Evolutionary conservation across 208 protist species (phyloP).

Genomic region (Leishmania amazonensis): DNA sequence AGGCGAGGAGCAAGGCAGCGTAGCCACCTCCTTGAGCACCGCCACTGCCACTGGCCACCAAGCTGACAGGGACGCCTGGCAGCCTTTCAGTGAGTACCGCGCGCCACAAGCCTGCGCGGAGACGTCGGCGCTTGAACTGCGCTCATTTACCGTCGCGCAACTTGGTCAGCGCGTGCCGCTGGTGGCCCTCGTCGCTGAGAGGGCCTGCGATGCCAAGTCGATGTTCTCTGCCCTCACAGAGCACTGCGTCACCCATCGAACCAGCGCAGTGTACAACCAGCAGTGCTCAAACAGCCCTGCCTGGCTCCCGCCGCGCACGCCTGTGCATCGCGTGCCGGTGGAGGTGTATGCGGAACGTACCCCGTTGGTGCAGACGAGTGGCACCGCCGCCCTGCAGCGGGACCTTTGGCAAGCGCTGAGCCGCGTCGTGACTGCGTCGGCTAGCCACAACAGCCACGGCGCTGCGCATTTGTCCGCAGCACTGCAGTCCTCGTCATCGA

Average conservation of each 20-base stretch:
- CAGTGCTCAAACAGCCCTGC: not conserved
- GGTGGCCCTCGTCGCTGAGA: constrained; percentile 23
- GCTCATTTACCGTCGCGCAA: constrained; percentile 5
- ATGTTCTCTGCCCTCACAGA: not conserved
- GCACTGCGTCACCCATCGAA: not conserved
- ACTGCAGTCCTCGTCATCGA: not conserved
- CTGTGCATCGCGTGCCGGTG: constrained; percentile 15
- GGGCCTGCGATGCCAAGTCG: not conserved
- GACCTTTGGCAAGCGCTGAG: constrained; percentile 1
- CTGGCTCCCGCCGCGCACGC: not conserved
- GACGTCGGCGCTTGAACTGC: constrained; percentile 10
- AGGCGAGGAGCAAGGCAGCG: not conserved
- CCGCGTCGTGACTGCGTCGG: not conserved
- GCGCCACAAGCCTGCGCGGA: constrained; percentile 7
- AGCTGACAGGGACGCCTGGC: not conserved
- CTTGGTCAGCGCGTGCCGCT: constrained; percentile 22
- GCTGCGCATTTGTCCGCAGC: not conserved
- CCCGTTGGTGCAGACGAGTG: constrained; percentile 3
- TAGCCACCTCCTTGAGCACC: not conserved
- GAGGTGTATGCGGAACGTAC: constrained; percentile 21
- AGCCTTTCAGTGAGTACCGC: constrained; percentile 1
- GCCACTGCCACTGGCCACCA: not conserved
- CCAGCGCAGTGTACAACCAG: not conserved
- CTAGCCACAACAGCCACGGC: not conserved
- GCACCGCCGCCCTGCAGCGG: constrained; percentile 10